Evolutionary conservation across 306 rosid species (phyloP), one percentile per base, ranked within the genome.

Genomic region (Rosa chinensis): DNA sequence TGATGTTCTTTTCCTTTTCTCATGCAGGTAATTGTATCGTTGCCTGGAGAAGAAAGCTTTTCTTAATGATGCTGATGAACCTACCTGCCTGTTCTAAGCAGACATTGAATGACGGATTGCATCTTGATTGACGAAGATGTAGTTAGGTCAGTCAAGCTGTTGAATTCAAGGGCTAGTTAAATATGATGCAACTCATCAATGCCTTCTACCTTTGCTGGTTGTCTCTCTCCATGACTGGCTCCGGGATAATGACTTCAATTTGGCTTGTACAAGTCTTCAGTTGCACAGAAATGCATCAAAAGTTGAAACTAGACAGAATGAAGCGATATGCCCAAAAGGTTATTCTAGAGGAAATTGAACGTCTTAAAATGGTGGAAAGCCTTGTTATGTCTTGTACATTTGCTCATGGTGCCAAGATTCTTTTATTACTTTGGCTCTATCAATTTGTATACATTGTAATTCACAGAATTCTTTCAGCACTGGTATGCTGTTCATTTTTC

Each of bases 1-100:
- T 77, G 40, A 4, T 32, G 43, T 48, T 8, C 20, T 63, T 59
- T 39, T 25, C 43, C 25, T 45, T 68, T 40, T 87, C 70, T 79
- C 70, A 48, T 78, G 77, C 35, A 90, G 86, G 89, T 81, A 28
- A 40, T 45, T 72, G 37, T 66, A 28, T 78, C 50, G 0, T 48
- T 75, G 55, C 45, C 62, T 71, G 67, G 62, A 89, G 87, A 82
- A 17, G 68, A 76, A 62, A 45, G 59, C 69, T 66, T 43, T 72
- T 10, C 18, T 1, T 42, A 35, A 18, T 59, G 52, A 66, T 64
- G 56, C 62, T 70, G 66, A 66, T 58, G 74, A 72, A 58, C 67
- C 64, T 72, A 78, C 79, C 70, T 0, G 62, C 11, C 55, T 4
- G 40, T 49, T 39, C 66, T 58, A 49, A 40, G 56, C 23, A 13